These are phyloP conservation scores for Xerocomus spinulosus DNA, from an alignment of 768 basidiomycete species.

Conservation along the genomic window DNA sequence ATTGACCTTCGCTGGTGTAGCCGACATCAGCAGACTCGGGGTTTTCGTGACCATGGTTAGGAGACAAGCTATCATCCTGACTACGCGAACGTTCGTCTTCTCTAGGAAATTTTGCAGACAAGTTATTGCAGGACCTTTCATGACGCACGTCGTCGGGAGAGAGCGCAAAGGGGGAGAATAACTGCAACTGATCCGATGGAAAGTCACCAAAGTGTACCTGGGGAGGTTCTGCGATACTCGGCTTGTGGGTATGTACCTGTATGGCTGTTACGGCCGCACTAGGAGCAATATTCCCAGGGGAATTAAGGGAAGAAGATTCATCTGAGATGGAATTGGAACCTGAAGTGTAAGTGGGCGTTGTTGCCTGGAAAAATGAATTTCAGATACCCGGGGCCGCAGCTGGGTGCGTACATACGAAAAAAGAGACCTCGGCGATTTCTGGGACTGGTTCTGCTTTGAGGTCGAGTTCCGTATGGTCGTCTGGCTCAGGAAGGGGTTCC, in stretches of 20 bases:
- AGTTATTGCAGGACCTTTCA: neutral
- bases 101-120: slow-evolving; percentile 1
- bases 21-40: slow-evolving; percentile 20
- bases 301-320: slow-evolving; percentile 35
- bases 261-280: slow-evolving; percentile 12
- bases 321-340: slow-evolving; percentile 41
- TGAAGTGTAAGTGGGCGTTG: slow-evolving; percentile 36
- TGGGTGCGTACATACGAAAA: neutral
- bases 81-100: slow-evolving; percentile 17
- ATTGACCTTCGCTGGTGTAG: slow-evolving; percentile 31
- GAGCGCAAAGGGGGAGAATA: slow-evolving; percentile 22
- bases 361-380: slow-evolving; percentile 16
- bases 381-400: slow-evolving; percentile 5
- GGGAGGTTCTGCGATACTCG: slow-evolving; percentile 26
- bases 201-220: slow-evolving; percentile 31
- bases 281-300: slow-evolving; percentile 17
- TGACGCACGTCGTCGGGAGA: slow-evolving; percentile 7
- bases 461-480: neutral
- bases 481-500: slow-evolving; percentile 23
- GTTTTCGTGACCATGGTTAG: slow-evolving; percentile 5
- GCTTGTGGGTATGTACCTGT: slow-evolving; percentile 26
- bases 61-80: slow-evolving; percentile 20
- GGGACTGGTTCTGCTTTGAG: slow-evolving; percentile 10
- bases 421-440: slow-evolving; percentile 27
- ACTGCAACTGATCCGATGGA: slow-evolving; percentile 27